A percentile compares a stretch with the other conserved stretches of the same genome.
Conservation (phyloP, 179 eudicot genomes). For the Carnegiea gigantea region DNA sequence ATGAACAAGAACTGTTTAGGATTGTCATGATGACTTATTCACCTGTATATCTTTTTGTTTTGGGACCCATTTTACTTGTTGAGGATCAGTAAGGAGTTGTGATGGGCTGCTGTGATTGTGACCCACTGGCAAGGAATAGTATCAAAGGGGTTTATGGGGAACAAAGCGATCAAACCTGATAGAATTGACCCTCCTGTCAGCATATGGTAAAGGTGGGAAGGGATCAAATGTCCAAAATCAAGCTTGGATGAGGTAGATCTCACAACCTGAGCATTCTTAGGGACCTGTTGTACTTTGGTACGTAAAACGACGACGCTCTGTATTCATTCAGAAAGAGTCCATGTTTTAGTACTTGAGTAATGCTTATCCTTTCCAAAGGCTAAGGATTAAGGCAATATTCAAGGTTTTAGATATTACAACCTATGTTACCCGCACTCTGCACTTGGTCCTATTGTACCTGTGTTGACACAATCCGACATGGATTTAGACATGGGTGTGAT, state of each 20-base stretch:
- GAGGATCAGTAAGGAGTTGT: neutral
- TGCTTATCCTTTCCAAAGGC: neutral
- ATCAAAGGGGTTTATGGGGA: neutral
- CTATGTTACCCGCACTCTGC: too few relatives aligned
- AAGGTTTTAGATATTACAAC: neutral
- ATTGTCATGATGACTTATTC: neutral
- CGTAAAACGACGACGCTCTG: neutral
- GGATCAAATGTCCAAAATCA: neutral
- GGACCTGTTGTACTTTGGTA: neutral
- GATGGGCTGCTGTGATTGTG: neutral
- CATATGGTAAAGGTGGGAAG: neutral
- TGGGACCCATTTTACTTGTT: neutral
- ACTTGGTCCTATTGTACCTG: too few relatives aligned
- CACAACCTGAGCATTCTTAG: neutral
- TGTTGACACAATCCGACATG: too few relatives aligned
- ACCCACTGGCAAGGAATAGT: neutral
- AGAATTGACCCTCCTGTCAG: neutral
- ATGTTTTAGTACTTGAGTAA: too few relatives aligned
- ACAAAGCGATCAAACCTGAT: neutral
- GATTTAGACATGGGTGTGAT: too few relatives aligned
- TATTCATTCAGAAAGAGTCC: neutral
- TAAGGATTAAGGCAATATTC: neutral
- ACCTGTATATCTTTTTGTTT: neutral
- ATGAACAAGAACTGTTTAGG: neutral
- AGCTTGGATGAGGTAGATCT: neutral